These are phyloP conservation scores for Candida mesenterica DNA, from an alignment of 1,139 yeast genomes.

Conservation along the genomic window DNA sequence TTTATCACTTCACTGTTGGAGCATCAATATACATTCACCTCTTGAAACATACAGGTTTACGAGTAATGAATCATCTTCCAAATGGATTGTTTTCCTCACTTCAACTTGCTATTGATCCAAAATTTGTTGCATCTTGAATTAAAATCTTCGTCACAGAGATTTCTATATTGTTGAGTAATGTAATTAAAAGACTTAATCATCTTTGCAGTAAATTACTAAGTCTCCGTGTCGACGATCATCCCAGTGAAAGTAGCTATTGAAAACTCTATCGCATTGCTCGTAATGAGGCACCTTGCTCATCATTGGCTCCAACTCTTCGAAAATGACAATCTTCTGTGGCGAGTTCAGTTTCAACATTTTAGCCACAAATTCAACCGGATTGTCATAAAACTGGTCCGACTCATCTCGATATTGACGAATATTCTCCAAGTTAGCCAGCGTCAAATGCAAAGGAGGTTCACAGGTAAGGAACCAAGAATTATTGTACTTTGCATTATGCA, in stretches of 20 bases:
- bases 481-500: constrained; percentile 56
- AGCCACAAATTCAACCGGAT: constrained; percentile 54
- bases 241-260: constrained; percentile 86
- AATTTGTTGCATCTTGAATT: too few relatives aligned
- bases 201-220: constrained; percentile 52
- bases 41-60: too few relatives aligned
- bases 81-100: too few relatives aligned
- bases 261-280: constrained; percentile 51
- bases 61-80: too few relatives aligned
- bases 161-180: too few relatives aligned
- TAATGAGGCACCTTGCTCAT: constrained; percentile 50
- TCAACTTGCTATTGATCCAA: too few relatives aligned
- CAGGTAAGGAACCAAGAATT: constrained; percentile 78
- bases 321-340: constrained; percentile 74
- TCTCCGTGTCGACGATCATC: constrained; percentile 81
- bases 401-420: constrained; percentile 67
- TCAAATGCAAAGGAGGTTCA: constrained; percentile 75
- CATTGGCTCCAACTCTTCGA: constrained; percentile 45
- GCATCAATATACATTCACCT: too few relatives aligned
- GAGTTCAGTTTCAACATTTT: constrained; percentile 25
- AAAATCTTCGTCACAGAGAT: too few relatives aligned
- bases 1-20: too few relatives aligned
- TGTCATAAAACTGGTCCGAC: constrained; percentile 76
- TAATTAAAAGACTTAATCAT: too few relatives aligned
- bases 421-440: constrained; percentile 20